These are phyloP conservation scores for Tetragonia tetragonoides DNA, from an alignment of 148 eudicot genomes.

Conservation along the genomic window DNA sequence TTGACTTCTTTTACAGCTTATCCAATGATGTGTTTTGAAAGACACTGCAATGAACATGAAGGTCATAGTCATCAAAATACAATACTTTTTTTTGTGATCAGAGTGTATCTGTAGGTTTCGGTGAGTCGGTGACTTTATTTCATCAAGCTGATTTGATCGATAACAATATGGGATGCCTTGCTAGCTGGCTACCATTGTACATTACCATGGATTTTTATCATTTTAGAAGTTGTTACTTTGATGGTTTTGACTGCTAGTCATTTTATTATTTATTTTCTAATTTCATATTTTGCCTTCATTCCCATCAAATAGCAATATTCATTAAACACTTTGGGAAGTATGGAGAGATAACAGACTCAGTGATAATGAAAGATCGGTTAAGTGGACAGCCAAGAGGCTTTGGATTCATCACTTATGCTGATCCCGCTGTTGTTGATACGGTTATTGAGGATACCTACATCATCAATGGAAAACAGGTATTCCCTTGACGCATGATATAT, in stretches of 20 bases:
- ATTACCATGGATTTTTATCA: background rate
- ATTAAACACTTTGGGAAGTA: slow-evolving; percentile 66
- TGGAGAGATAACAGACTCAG: slow-evolving; percentile 74
- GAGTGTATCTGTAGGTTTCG: background rate
- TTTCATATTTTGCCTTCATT: background rate
- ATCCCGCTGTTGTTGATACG: slow-evolving; percentile 61
- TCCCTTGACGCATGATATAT: no score
- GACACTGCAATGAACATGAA: background rate
- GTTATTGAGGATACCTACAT: slow-evolving; percentile 74
- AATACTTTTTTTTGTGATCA: background rate
- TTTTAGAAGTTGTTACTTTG: background rate
- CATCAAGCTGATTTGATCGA: background rate
- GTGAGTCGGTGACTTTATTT: background rate
- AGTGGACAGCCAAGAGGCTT: slow-evolving; percentile 68
- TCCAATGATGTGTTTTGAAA: no score
- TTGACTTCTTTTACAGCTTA: background rate
- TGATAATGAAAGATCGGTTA: slow-evolving; percentile 65
- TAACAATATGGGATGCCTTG: background rate
- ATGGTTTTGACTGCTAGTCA: background rate
- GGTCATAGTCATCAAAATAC: background rate
- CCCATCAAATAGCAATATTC: slow-evolving; percentile 41
- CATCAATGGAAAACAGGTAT: slow-evolving; percentile 72
- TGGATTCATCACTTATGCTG: slow-evolving; percentile 77
- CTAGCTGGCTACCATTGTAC: background rate
- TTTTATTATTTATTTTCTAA: background rate